Percentiles rank a stretch among this genome's conserved stretches.
These are phyloP conservation scores for Saccharomycopsis microspora DNA, from an alignment of 805 yeast genomes.

Conservation along the genomic window DNA sequence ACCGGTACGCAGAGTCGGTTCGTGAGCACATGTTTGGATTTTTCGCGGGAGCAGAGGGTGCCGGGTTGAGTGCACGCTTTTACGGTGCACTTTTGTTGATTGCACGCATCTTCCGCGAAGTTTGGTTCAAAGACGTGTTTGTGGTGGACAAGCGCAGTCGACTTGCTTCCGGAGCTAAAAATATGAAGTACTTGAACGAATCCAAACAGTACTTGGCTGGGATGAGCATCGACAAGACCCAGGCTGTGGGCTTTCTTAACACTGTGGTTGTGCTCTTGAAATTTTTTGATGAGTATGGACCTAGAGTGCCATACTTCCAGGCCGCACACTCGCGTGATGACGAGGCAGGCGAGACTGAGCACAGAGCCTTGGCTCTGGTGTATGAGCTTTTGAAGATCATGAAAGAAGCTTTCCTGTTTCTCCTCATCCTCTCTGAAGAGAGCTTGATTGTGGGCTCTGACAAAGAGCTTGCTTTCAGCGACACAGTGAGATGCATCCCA, in stretches of 20 bases:
- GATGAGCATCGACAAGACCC: conserved; percentile 31
- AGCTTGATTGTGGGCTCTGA: conserved; percentile 27
- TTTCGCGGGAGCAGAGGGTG: conserved; percentile 40
- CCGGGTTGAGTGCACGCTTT: conserved; percentile 83
- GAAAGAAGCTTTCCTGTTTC: conserved; percentile 84
- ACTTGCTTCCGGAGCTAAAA: conserved; percentile 24
- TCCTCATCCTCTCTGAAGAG: conserved; percentile 74
- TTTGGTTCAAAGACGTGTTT: conserved; percentile 72
- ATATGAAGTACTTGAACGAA: conserved; percentile 24
- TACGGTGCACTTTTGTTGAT: conserved; percentile 76
- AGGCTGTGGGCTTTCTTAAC: conserved; percentile 35
- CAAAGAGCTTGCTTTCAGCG: conserved; percentile 34
- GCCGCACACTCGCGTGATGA: conserved; percentile 21
- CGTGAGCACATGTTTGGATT: conserved; percentile 33
- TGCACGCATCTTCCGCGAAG: conserved; percentile 64
- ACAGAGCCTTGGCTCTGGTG: conserved; percentile 72
- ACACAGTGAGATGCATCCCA: conserved; percentile 59
- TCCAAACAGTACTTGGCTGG: conserved; percentile 25
- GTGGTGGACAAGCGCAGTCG: conserved; percentile 24
- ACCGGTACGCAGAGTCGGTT: conserved; percentile 42
- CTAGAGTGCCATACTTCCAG: conserved; percentile 30
- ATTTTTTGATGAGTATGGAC: conserved; percentile 32
- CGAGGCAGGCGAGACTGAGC: conserved; percentile 81
- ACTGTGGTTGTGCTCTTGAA: conserved; percentile 34
- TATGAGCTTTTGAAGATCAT: conserved; percentile 63